These are phyloP conservation scores for Alternaria ethzedia DNA, from an alignment of 2,329 filamentous ascomycete species.

Conservation along the genomic window DNA sequence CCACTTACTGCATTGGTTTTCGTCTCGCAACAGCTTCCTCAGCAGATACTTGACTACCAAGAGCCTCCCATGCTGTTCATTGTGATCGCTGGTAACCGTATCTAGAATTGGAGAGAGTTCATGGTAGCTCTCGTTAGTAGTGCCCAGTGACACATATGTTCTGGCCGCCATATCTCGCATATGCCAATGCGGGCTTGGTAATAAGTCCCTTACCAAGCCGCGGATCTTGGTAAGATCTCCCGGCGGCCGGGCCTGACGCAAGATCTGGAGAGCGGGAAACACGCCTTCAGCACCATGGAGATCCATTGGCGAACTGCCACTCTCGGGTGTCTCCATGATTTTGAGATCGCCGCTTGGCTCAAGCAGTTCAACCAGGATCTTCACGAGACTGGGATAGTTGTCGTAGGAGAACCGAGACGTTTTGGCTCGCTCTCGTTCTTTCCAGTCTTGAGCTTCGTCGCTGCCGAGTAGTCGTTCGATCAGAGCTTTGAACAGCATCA, in stretches of 20 bases:
- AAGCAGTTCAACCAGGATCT: constrained; percentile 69
- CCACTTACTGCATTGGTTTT: constrained; percentile 17
- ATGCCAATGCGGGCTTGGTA: constrained; percentile 77
- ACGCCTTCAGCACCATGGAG: constrained; percentile 66
- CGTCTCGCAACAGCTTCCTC: constrained; percentile 26
- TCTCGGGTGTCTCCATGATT: constrained; percentile 28
- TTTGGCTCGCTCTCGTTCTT: constrained; percentile 52
- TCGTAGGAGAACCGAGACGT: constrained; percentile 69
- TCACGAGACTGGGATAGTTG: constrained; percentile 70
- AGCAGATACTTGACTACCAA: constrained; percentile 42
- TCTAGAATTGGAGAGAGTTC: constrained; percentile 28
- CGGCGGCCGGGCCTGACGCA: constrained; percentile 74
- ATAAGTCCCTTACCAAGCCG: constrained; percentile 65
- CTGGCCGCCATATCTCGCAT: constrained; percentile 80
- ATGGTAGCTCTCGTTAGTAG: constrained; percentile 29
- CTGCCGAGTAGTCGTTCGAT: constrained; percentile 81
- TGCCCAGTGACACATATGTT: constrained; percentile 59
- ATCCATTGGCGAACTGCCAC: constrained; percentile 37
- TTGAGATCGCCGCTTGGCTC: constrained; percentile 36
- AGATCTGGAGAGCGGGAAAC: constrained; percentile 82
- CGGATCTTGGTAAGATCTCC: constrained; percentile 63
- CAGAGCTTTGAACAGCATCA: constrained; percentile 86
- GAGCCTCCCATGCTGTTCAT: constrained; percentile 41
- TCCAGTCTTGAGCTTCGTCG: constrained; percentile 68
- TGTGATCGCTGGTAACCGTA: constrained; percentile 18